A percentile compares a stretch with the other conserved stretches of the same genome.
phyloP scores from a whole-genome alignment of 2,329 filamentous ascomycete genomes.

The Tolypocladium cylindrosporum region DNA sequence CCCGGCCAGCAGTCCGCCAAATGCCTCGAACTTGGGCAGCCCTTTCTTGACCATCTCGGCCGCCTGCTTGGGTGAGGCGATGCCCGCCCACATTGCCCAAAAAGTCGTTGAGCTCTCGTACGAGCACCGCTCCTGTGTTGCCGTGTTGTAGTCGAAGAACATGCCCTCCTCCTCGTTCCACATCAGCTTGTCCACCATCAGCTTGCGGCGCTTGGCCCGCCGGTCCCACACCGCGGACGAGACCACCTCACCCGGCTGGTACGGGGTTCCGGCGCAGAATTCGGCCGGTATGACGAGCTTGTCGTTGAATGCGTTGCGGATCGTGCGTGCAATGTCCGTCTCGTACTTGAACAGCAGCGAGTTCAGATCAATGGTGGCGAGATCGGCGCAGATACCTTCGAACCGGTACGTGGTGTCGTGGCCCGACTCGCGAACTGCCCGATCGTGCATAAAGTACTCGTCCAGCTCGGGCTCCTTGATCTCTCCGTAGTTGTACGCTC shows the following conservation, averaged over 20 bases:
- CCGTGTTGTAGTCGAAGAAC: slow-evolving; percentile 96
- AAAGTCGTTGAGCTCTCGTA: slow-evolving; percentile 93
- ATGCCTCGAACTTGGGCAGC: slow-evolving; percentile 78
- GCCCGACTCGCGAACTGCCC: slow-evolving; percentile 89
- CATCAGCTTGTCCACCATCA: slow-evolving; percentile 81
- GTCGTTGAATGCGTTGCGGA: slow-evolving; percentile 77
- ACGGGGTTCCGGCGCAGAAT: slow-evolving; percentile 58
- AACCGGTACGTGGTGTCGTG: slow-evolving; percentile 95
- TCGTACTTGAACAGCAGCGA: slow-evolving; percentile 96
- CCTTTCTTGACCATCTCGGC: slow-evolving; percentile 69
- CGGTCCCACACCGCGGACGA: slow-evolving; percentile 86
- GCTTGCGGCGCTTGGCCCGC: slow-evolving; percentile 72
- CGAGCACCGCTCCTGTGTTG: slow-evolving; percentile 64
- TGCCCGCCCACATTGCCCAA: slow-evolving; percentile 95
- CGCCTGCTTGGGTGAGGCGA: slow-evolving; percentile 80
- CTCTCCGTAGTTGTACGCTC: slow-evolving; percentile 71
- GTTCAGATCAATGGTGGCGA: slow-evolving; percentile 92
- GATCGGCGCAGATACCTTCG: slow-evolving; percentile 75
- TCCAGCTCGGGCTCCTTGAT: slow-evolving; percentile 83
- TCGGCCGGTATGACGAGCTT: slow-evolving; percentile 72
- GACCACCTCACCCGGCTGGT: slow-evolving; percentile 60
- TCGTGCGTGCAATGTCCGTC: slow-evolving; percentile 78
- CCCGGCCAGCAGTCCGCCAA: slow-evolving; percentile 79
- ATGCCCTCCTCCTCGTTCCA: slow-evolving; percentile 90
- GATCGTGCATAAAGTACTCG: slow-evolving; percentile 91